Evolutionary conservation across 441 rosid genomes (phyloP), one percentile per base, ranked within the genome.

Genomic region (Sinapis alba): DNA sequence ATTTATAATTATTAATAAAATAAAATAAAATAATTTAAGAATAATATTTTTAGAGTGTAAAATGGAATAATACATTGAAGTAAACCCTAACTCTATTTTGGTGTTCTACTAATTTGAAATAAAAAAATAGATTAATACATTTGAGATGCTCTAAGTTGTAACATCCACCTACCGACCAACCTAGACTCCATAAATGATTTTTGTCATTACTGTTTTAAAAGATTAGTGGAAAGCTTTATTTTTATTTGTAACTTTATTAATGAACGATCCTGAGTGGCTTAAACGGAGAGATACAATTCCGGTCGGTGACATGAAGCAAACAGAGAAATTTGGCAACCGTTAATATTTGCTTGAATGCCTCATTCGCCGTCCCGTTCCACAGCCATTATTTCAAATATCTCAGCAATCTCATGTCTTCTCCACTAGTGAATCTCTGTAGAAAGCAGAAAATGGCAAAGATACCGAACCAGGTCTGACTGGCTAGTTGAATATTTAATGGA

Each of bases 261-360:
- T 7, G 34, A 30, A 7, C 6, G 34, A 30, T 9, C 34, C 34
- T 30, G 34, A 30, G 34, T 30, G 34, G 34, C 4, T 30, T 30
- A 30, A 30, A 30, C 34, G 7, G 34, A 30, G 34, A 30, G 9
- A 30, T 30, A 30, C 34, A 30, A 6, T 30, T 30, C 34, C 34
- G 34, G 34, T 5, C 78, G 21, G 91, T 84, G 84, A 90, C 84
- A 72, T 92, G 93, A 69, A 89, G 84, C 69, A 86, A 79, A 63
- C 93, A 86, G 68, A 92, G 86, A 74, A 86, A 89, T 36, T 76
- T 87, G 45, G 80, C 86, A 19, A 85, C 74, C 0, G 74, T 62
- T 34, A 81, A 81, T 38, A 82, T 68, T 73, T 82, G 80, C 19
- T 67, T 76, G 8, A 86, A 32, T 5, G 86, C 88, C 76, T 83